Base-by-base conservation (phyloP, 768 basidiomycete species). In the Xerocomellus dryophilus region DNA sequence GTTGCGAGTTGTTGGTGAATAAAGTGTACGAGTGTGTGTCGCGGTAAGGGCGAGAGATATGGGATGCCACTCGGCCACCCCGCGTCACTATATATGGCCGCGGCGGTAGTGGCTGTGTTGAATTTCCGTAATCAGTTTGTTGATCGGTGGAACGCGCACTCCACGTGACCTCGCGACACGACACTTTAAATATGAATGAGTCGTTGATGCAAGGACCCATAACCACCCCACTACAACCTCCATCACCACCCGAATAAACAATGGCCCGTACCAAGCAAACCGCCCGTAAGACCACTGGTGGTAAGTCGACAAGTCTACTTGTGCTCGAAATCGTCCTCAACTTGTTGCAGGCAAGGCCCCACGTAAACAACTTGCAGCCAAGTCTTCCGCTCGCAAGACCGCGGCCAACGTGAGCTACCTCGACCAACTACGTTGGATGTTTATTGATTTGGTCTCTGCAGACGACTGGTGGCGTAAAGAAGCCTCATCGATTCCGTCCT, bases 381-480 rank as follows among this genome's bases (percentile, higher is more conserved):
- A 84, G 74, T 84, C 82, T 3, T 60, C 70, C 41, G 82, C 82
- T 2, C 79, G 83, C 53, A 85, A 85, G 73, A 84, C 64, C 8
- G 59, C 64, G 0, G 43, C 58, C 12, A 61, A 83, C 50, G 79
- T 81, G 40, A 62, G 75, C 62, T 35, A 61, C 2, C 4, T 43
- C 35, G 53, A 7, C 36, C n/a, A 17, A 49, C 3, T 42, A 1
- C 1, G 2, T 10, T 18, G 10, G 5, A 31, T 12, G 7, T 9
- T 35, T 14, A 15, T 15, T 55, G 15, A 42, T 54, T 54, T 23
- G 7, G 14, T 21, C 51, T 17, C 54, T 50, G 55, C 74, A 78
- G 71, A 73, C 84, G 36, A 81, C 90, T 59, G 90, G 90, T 77
- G 90, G 91, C 80, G 90, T 93, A 58, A 93, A 93, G 87, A 93